phyloP scores from a whole-genome alignment of 1,139 yeast genomes.

The Tardiomyces depauwii region DNA sequence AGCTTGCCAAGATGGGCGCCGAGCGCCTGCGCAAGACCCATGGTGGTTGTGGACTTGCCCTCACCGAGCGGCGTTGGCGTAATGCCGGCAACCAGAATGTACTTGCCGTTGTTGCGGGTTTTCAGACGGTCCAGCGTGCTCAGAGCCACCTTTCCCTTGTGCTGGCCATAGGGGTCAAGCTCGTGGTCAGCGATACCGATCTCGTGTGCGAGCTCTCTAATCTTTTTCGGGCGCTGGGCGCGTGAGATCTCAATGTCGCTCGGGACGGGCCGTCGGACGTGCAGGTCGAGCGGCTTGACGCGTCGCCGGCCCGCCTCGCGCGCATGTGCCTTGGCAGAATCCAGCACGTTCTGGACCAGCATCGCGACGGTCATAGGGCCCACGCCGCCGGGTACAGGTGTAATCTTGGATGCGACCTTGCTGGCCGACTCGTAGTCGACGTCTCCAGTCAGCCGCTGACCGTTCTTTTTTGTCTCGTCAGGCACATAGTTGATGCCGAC shows the following conservation, averaged over 20 bases:
- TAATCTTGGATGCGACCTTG: conserved; percentile 59
- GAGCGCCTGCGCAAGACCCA: conserved; percentile 96
- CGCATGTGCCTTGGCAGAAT: conserved; percentile 50
- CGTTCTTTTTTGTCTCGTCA: conserved; percentile 68
- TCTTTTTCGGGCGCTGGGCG: conserved; percentile 77
- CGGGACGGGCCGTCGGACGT: conserved; percentile 77
- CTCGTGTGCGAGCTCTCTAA: conserved; percentile 69
- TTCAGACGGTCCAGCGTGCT: conserved; percentile 61
- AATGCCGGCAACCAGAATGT: conserved; percentile 89
- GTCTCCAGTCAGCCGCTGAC: conserved; percentile 86
- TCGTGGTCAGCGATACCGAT: conserved; percentile 74
- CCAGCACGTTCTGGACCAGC: conserved; percentile 74
- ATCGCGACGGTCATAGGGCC: conserved; percentile 99
- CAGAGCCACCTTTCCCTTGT: conserved; percentile 83
- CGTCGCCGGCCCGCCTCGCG: conserved; percentile 19
- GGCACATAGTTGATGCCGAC: conserved; percentile 90
- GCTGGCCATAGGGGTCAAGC: conserved; percentile 81
- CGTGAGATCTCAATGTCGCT: conserved; percentile 88
- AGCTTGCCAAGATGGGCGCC: conserved; percentile 85
- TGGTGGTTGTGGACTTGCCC: conserved; percentile 95
- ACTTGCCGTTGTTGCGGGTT: conserved; percentile 67
- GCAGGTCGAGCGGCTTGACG: conserved; percentile 49
- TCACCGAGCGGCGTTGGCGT: conserved; percentile 98
- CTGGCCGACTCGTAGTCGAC: conserved; percentile 68
- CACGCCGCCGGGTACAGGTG: conserved; percentile 99